Percentiles rank a stretch among this genome's conserved stretches.
Conservation (phyloP, 305 asterid genomes). For the Fraxinus nigra region DNA sequence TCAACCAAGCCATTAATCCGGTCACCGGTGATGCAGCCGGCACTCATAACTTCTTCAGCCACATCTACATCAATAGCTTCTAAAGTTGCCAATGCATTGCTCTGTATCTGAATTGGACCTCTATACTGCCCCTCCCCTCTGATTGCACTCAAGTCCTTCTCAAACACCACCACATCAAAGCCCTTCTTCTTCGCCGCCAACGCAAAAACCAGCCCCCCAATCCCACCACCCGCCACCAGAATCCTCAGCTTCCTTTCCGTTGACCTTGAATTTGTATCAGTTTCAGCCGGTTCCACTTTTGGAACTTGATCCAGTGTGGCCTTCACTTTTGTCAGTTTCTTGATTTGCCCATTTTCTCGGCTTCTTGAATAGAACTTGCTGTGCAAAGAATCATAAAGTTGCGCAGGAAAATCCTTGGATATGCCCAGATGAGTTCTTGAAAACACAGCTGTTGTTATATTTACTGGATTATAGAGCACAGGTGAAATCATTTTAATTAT, state of each 20-base stretch:
- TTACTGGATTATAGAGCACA: constrained; percentile 44
- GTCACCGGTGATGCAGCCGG: constrained; percentile 91
- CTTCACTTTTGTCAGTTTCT: constrained; percentile 32
- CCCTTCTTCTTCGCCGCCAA: constrained; percentile 81
- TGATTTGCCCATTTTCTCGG: constrained; percentile 30
- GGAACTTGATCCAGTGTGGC: constrained; percentile 33
- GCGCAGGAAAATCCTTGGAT: constrained; percentile 32
- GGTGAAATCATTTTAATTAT: constrained; percentile 38
- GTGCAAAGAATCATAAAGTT: constrained; percentile 31
- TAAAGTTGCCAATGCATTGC: constrained; percentile 89
- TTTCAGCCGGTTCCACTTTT: constrained; percentile 15
- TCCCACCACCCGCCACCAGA: constrained; percentile 94
- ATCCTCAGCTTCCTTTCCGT: constrained; percentile 56
- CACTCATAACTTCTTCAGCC: constrained; percentile 66
- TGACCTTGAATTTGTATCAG: constrained; percentile 15
- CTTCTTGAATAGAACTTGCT: constrained; percentile 24
- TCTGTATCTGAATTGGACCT: constrained; percentile 95
- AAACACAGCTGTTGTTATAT: constrained; percentile 35
- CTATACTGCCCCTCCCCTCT: constrained; percentile 96
- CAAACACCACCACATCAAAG: constrained; percentile 81
- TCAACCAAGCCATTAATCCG: constrained; percentile 90
- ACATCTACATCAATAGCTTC: constrained; percentile 93
- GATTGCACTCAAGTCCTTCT: constrained; percentile 90
- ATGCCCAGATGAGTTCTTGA: constrained; percentile 37
- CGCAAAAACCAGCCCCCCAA: constrained; percentile 91